Conservation (phyloP, 2,329 filamentous ascomycete genomes). For the Xylaria arbuscula region DNA sequence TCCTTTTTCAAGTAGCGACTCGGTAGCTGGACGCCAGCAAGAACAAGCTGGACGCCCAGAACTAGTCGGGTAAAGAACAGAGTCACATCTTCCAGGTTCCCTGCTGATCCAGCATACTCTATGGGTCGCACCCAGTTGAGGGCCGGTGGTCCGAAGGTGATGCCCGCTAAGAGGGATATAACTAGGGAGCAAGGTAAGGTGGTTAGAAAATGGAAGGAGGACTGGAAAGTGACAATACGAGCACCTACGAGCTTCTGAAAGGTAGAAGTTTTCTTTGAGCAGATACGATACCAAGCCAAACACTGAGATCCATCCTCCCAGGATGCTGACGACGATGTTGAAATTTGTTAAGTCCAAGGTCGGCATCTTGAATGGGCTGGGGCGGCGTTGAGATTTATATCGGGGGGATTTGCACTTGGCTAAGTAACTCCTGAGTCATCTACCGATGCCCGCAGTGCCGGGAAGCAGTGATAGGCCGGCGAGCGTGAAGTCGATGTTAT, state of each 20-base stretch:
- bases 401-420: conserved; percentile 29
- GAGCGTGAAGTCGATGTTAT: conserved; percentile 54
- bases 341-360: conserved; percentile 76
- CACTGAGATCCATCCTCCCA: conserved; percentile 89
- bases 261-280: conserved; percentile 88
- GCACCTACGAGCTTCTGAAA: conserved; percentile 85
- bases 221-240: background rate
- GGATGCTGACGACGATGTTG: conserved; percentile 82
- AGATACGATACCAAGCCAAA: conserved; percentile 92
- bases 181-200: conserved; percentile 60
- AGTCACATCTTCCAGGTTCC: conserved; percentile 76
- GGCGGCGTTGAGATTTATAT: conserved; percentile 9
- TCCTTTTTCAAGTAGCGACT: conserved; percentile 81
- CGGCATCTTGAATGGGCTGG: conserved; percentile 53
- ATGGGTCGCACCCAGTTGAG: conserved; percentile 79
- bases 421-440: conserved; percentile 56
- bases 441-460: conserved; percentile 50
- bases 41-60: conserved; percentile 87
- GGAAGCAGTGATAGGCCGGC: conserved; percentile 47
- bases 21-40: conserved; percentile 88
- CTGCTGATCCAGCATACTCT: conserved; percentile 73
- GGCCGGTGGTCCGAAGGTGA: conserved; percentile 81
- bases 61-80: conserved; percentile 88
- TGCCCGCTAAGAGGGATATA: conserved; percentile 82
- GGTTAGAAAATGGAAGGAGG: conserved; percentile 9